Evolutionary conservation across 225 moss, liverwort and hornwort genomes (phyloP).

Genomic region (Bryum argenteum): DNA sequence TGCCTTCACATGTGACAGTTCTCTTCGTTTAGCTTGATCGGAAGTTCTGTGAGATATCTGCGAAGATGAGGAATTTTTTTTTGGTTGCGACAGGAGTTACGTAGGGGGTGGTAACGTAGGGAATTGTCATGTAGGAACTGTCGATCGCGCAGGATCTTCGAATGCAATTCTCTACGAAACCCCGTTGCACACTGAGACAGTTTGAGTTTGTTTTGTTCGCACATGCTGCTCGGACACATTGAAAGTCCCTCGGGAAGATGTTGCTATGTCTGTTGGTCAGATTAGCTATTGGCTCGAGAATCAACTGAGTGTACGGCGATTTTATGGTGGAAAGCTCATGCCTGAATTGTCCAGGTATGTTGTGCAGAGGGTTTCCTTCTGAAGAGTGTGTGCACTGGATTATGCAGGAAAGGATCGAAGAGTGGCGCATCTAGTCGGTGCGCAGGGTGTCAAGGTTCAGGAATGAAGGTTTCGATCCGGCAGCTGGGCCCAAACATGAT

Average conservation of each 20-base stretch:
- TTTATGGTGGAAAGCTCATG: neutral
- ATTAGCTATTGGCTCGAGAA: too few relatives aligned
- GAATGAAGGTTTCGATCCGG: conserved; percentile 87
- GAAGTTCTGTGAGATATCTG: too few relatives aligned
- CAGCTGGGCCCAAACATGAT: conserved; percentile 94
- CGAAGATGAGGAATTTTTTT: neutral
- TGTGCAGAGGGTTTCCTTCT: neutral
- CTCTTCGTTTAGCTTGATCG: too few relatives aligned
- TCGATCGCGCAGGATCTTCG: neutral
- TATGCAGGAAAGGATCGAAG: conserved; percentile 85
- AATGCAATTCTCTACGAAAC: neutral
- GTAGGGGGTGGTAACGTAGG: neutral
- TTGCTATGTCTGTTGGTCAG: neutral
- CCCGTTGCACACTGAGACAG: neutral
- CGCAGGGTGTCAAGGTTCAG: conserved; percentile 84
- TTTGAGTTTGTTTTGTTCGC: too few relatives aligned
- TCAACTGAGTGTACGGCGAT: fast-evolving
- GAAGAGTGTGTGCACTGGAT: neutral
- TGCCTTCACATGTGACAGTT: too few relatives aligned
- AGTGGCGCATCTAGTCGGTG: conserved; percentile 79
- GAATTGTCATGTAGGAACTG: neutral
- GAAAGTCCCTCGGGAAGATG: neutral
- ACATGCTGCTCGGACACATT: neutral
- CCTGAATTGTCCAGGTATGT: neutral
- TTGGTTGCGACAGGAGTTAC: neutral